Evolutionary conservation across 2,329 filamentous ascomycete species (phyloP), one percentile per base, ranked within the genome.

Genomic region (Fusarium lateritium): DNA sequence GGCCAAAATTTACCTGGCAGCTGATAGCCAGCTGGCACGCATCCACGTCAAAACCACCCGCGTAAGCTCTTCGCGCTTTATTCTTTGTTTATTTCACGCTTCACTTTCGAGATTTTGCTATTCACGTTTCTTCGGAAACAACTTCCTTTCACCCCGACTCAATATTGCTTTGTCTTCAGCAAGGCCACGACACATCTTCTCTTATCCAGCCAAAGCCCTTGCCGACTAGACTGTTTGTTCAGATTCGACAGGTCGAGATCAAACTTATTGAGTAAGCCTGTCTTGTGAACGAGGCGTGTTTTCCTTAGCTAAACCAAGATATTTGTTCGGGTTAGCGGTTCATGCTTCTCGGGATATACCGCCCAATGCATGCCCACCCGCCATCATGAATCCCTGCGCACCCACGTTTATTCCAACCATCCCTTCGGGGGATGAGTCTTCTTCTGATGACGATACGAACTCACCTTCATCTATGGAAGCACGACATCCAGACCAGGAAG

Each of bases 381-480:
- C 31, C 26, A 57, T 34, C 38, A 78, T 78, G 76, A 78, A 78
- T 62, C 76, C 76, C 5, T 67, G 64, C 19, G 76, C 76, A 9
- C 60, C 65, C n/a, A 62, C 69, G 19, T 77, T 77, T 47, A 62
- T 69, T 19, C 76, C 76, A 17, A 66, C 42, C 44, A 36, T 44
- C 17, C 31, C 46, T 46, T n/a, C 50, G 21, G 54, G 62, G 14
- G 49, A 67, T 19, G 50, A 40, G 7, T 46, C 22, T 21, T 51
- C 51, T 36, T 43, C 47, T 38, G 53, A 26, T 10, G 44, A 56
- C 26, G 45, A 67, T 19, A n/a, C 21, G 33, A 40, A 21, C 15
- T 33, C 47, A 6, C 51, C 28, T 17, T 51, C 43, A 9, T 56
- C 66, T 9, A 21, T 15, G 34, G 63, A 67, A 45, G 42, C 34